A percentile compares a stretch with the other conserved stretches of the same genome.
These are phyloP conservation scores for Artemisia annua DNA, from an alignment of 129 eudicot species.

Conservation along the genomic window DNA sequence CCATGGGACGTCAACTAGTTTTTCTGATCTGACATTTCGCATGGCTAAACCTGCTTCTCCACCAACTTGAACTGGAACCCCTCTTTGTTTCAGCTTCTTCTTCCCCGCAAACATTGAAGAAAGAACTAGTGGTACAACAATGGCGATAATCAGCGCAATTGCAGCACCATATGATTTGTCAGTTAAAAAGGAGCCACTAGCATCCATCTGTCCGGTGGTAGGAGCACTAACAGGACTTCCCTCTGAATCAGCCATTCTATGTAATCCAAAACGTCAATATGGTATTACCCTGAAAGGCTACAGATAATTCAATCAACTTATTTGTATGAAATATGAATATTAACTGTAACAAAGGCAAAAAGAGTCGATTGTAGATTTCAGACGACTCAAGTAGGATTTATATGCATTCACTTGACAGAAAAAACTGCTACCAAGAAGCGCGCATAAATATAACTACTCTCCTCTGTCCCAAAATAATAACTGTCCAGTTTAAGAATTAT, in stretches of 20 bases:
- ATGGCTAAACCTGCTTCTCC: slow-evolving; percentile 79
- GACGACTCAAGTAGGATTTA: too few relatives aligned
- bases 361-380: too few relatives aligned
- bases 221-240: slow-evolving; percentile 32
- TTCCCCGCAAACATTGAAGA: slow-evolving; percentile 49
- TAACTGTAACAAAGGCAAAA: too few relatives aligned
- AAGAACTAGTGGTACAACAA: slow-evolving; percentile 60
- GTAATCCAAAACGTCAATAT: slow-evolving; percentile 3
- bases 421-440: too few relatives aligned
- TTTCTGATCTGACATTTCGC: slow-evolving; percentile 57
- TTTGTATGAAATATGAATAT: background rate
- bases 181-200: slow-evolving; percentile 19
- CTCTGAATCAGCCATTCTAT: slow-evolving; percentile 50
- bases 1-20: slow-evolving; percentile 90
- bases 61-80: slow-evolving; percentile 70
- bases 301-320: slow-evolving; percentile 7
- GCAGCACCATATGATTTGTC: slow-evolving; percentile 51
- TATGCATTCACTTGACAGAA: too few relatives aligned
- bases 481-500: too few relatives aligned
- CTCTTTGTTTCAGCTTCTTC: slow-evolving; percentile 76
- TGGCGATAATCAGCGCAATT: slow-evolving; percentile 54
- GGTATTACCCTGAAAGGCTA: slow-evolving; percentile 16
- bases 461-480: too few relatives aligned
- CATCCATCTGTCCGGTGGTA: slow-evolving; percentile 25
- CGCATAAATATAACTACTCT: too few relatives aligned